A percentile compares a stretch with the other conserved stretches of the same genome.
These are phyloP conservation scores for Geotrichum carabidarum DNA, from an alignment of 1,139 yeast genomes.

Conservation along the genomic window DNA sequence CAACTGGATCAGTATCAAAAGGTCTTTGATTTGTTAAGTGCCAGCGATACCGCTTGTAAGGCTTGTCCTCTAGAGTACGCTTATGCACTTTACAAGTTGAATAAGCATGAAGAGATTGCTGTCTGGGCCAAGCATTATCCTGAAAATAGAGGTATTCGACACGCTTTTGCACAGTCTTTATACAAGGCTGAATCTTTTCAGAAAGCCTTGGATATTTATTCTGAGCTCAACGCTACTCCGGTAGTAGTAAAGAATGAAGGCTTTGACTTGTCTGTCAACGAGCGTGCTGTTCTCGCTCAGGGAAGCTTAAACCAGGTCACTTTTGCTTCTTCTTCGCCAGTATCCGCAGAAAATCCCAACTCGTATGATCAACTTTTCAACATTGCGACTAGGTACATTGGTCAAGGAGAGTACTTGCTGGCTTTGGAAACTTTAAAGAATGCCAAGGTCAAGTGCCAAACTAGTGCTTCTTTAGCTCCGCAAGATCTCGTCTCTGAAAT, in stretches of 20 bases:
- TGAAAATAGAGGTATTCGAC: constrained; percentile 52
- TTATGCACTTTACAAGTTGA: constrained; percentile 67
- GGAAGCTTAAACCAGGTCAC: constrained; percentile 25
- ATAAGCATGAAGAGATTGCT: constrained; percentile 44
- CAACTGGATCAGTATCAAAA: constrained; percentile 62
- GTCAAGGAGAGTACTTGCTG: constrained; percentile 41
- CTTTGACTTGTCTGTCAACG: constrained; percentile 63
- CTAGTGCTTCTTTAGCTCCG: constrained; percentile 40
- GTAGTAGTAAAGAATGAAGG: constrained; percentile 34
- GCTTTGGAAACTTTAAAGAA: constrained; percentile 49
- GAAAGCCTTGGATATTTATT: constrained; percentile 53
- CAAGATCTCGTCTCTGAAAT: constrained; percentile 43
- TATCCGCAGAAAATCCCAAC: constrained; percentile 24
- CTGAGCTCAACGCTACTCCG: constrained; percentile 40
- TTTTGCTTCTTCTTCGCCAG: constrained; percentile 16
- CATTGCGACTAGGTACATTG: constrained; percentile 53
- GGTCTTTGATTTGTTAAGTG: constrained; percentile 45
- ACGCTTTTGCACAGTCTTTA: constrained; percentile 76
- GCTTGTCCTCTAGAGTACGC: constrained; percentile 47
- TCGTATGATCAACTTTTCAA: constrained; percentile 64
- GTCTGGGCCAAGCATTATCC: constrained; percentile 32
- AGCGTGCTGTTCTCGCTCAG: constrained; percentile 64
- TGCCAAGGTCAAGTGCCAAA: constrained; percentile 46
- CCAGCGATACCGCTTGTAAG: constrained; percentile 16
- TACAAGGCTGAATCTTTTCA: constrained; percentile 59